Conservation (phyloP, 345 rosid genomes). For the Arabidopsis suecica region DNA sequence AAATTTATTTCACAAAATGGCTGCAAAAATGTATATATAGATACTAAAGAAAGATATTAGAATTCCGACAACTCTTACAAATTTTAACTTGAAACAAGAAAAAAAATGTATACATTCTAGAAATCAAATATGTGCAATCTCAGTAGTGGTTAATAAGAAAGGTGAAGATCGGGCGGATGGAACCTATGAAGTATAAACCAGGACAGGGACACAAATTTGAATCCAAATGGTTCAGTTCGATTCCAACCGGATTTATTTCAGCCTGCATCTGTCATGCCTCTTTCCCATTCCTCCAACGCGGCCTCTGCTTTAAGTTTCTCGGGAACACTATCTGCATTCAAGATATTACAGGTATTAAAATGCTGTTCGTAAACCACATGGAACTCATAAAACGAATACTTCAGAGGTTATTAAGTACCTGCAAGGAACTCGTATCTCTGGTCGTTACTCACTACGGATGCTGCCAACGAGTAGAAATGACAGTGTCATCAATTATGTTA, state of each 20-base stretch:
- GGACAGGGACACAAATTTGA: background rate
- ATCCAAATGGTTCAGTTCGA: conserved; percentile 11
- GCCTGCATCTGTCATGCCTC: conserved; percentile 41
- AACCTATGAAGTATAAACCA: conserved; percentile 3
- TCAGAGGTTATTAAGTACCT: conserved; percentile 47
- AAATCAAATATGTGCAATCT: conserved; percentile 22
- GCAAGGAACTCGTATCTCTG: conserved; percentile 81
- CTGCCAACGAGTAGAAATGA: conserved; percentile 50
- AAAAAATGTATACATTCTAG: background rate
- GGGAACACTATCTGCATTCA: conserved; percentile 72
- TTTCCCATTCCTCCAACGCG: conserved; percentile 59
- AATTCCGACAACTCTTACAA: conserved; percentile 10
- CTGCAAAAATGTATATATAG: no score
- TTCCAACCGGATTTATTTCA: conserved; percentile 29
- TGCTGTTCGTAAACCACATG: background rate
- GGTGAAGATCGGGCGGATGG: background rate
- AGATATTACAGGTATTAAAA: background rate
- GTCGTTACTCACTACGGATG: conserved; percentile 61
- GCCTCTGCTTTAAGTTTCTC: conserved; percentile 67
- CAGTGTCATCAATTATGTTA: background rate
- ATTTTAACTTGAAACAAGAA: background rate
- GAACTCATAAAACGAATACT: background rate
- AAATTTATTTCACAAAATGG: no score
- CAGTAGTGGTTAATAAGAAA: conserved; percentile 7
- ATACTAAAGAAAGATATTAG: background rate